These are phyloP conservation scores for Pseudonitzschia multistriata DNA, from an alignment of 108 stramenopile genomes.

Conservation along the genomic window DNA sequence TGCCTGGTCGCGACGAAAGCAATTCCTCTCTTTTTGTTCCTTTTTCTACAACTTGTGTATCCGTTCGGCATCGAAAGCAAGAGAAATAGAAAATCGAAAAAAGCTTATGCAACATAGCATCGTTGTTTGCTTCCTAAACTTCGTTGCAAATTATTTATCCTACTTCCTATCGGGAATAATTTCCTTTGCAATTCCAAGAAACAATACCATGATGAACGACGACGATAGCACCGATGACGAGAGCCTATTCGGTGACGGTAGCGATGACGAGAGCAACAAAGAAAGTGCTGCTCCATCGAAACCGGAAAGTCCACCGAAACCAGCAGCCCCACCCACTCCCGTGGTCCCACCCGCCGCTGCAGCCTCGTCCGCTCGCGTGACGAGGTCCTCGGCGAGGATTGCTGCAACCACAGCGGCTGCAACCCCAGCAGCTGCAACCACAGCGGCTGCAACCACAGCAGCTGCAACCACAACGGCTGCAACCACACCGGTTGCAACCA, in stretches of 20 bases:
- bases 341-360: conserved; percentile 1
- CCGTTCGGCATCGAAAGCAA: no score
- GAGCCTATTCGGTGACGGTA: neutral
- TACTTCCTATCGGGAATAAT: no score
- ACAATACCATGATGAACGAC: neutral
- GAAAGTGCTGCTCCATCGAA: neutral
- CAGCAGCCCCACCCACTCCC: neutral
- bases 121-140: no score
- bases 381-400: neutral
- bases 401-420: neutral
- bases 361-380: neutral
- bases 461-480: neutral
- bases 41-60: no score
- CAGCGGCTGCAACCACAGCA: neutral
- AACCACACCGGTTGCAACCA: neutral
- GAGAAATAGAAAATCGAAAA: no score
- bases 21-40: no score
- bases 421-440: conserved; percentile 2
- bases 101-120: no score
- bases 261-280: neutral
- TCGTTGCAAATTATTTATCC: neutral
- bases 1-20: no score
- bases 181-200: no score
- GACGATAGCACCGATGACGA: neutral
- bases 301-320: neutral